Conservation (phyloP, 108 stramenopile species). For the Ochromonas danica region DNA sequence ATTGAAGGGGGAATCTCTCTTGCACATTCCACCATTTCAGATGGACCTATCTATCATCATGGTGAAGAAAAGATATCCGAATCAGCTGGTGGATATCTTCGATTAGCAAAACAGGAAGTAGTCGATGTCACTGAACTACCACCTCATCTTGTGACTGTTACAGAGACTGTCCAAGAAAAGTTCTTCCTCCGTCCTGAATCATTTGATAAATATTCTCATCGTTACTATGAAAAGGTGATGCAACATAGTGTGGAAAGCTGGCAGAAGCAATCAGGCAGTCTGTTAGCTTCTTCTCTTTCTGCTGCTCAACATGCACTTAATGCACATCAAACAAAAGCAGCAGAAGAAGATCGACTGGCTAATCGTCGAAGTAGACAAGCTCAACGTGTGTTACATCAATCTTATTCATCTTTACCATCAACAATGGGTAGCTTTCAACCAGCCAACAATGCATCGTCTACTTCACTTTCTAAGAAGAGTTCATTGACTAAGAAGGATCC, state of each 20-base stretch:
- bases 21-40: not conserved
- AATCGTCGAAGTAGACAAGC: not conserved
- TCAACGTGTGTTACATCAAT: not conserved
- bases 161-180: not conserved
- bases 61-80: not conserved
- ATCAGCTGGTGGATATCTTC: not conserved
- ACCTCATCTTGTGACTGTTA: not conserved
- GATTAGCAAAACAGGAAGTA: not conserved
- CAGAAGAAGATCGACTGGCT: too few relatives aligned
- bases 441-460: not conserved
- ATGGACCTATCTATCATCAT: not conserved
- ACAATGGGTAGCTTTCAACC: not conserved
- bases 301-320: not conserved
- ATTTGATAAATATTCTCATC: conserved; percentile 6
- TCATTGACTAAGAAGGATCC: too few relatives aligned
- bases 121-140: conserved; percentile 7
- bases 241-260: not conserved
- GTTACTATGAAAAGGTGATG: not conserved
- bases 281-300: not conserved
- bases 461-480: too few relatives aligned
- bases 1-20: not conserved
- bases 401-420: not conserved
- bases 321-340: not conserved
- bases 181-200: not conserved
- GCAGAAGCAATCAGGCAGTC: not conserved